Conservation (phyloP, 2,329 filamentous ascomycete species). For the Intubia oerlemansii region DNA sequence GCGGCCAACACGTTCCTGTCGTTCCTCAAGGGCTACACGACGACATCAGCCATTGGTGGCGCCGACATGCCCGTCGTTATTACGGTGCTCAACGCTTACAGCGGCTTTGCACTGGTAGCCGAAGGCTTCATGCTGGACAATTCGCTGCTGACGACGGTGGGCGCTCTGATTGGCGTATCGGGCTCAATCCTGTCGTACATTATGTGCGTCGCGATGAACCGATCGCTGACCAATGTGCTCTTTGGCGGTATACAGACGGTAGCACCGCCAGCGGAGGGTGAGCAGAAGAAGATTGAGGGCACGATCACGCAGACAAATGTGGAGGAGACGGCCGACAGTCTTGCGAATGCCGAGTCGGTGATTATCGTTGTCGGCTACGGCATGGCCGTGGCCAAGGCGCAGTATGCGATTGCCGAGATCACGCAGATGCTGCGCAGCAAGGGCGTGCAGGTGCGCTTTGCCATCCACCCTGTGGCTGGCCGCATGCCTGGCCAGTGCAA, state of each 20-base stretch:
- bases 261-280: slow-evolving; percentile 35
- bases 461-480: slow-evolving; percentile 76
- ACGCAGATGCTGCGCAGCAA: slow-evolving; percentile 50
- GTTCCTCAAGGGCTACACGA: slow-evolving; percentile 74
- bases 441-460: slow-evolving; percentile 67
- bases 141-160: slow-evolving; percentile 63
- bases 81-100: slow-evolving; percentile 78
- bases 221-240: slow-evolving; percentile 70
- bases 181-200: slow-evolving; percentile 80
- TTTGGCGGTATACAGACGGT: slow-evolving; percentile 47
- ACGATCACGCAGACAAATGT: slow-evolving; percentile 57
- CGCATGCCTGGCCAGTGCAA: slow-evolving; percentile 91
- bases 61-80: slow-evolving; percentile 89
- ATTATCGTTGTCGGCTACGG: slow-evolving; percentile 85
- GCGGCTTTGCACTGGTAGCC: slow-evolving; percentile 72
- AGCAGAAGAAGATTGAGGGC: slow-evolving; percentile 62
- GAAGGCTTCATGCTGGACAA: slow-evolving; percentile 89
- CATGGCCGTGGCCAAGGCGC: slow-evolving; percentile 86
- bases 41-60: slow-evolving; percentile 74
- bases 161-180: slow-evolving; percentile 70
- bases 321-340: slow-evolving; percentile 59
- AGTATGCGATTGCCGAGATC: slow-evolving; percentile 77
- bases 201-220: slow-evolving; percentile 79
- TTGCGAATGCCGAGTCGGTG: slow-evolving; percentile 59
- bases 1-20: slow-evolving; percentile 57